phyloP scores from a whole-genome alignment of 2,329 filamentous ascomycete genomes.

The Aureobasidium sp. region DNA sequence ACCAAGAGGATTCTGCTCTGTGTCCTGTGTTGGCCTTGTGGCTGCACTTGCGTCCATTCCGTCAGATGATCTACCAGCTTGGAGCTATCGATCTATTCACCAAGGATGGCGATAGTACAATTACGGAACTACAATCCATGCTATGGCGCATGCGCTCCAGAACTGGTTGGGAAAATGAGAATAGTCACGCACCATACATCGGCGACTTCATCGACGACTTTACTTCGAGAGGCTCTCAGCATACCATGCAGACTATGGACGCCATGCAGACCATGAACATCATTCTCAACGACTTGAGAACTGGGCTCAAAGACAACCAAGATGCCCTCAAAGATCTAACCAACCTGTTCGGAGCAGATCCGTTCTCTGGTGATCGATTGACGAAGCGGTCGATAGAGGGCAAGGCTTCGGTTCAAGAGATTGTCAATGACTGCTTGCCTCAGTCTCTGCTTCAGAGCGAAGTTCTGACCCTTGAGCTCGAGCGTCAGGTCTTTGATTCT shows the following conservation, averaged over 20 bases:
- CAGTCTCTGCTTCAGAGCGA: neutral
- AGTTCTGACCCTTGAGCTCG: slow-evolving; percentile 40
- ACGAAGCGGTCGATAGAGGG: neutral
- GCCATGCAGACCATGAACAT: neutral
- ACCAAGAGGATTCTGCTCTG: neutral
- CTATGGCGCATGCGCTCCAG: slow-evolving; percentile 8
- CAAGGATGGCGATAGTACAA: neutral
- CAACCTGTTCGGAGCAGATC: neutral
- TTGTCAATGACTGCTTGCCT: slow-evolving; percentile 21
- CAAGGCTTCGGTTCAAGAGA: slow-evolving; percentile 31
- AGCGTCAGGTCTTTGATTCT: slow-evolving; percentile 48
- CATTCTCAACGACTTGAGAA: neutral
- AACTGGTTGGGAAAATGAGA: neutral
- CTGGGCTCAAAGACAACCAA: neutral
- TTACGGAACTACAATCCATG: neutral
- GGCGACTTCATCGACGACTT: neutral
- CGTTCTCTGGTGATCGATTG: neutral
- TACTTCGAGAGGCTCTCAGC: slow-evolving; percentile 15
- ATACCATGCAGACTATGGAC: slow-evolving; percentile 46
- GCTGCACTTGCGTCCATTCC: slow-evolving; percentile 51
- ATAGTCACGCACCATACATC: neutral
- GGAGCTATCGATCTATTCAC: neutral
- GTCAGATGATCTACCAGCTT: slow-evolving; percentile 44
- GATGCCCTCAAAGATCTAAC: neutral
- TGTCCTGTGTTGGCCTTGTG: slow-evolving; percentile 47